Percentiles rank a stretch among this genome's conserved stretches.
phyloP scores from a whole-genome alignment of 768 basidiomycete species.

The Astraeus odoratus region DNA sequence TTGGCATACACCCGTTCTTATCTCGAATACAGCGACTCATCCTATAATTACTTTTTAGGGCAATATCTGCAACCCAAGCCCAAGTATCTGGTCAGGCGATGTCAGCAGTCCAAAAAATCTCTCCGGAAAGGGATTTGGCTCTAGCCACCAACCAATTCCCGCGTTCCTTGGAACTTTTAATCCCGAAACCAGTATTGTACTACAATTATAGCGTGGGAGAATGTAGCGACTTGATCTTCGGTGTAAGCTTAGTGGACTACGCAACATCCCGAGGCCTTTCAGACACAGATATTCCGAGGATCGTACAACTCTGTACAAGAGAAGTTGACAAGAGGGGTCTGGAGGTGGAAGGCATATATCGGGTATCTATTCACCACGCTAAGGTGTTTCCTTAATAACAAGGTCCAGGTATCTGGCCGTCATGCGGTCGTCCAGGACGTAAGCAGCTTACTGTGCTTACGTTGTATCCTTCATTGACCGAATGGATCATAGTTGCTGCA shows the following conservation, averaged over 20 bases:
- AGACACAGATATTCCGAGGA: constrained; percentile 74
- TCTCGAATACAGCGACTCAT: background rate
- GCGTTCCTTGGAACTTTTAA: constrained; percentile 54
- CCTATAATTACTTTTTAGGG: constrained; percentile 36
- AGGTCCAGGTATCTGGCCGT: constrained; percentile 66
- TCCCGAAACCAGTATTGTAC: constrained; percentile 69
- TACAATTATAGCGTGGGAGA: constrained; percentile 75
- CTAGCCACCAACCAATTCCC: constrained; percentile 50
- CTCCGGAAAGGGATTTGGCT: constrained; percentile 61
- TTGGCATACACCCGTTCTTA: constrained; percentile 8
- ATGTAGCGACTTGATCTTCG: constrained; percentile 86
- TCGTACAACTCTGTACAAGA: constrained; percentile 71
- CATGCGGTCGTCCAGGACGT: constrained; percentile 83
- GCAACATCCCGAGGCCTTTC: constrained; percentile 69
- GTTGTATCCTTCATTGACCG: constrained; percentile 2
- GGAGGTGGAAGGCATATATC: constrained; percentile 75
- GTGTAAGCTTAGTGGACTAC: constrained; percentile 82
- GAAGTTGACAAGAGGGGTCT: constrained; percentile 79
- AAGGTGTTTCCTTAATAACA: constrained; percentile 2
- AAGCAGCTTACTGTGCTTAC: constrained; percentile 13
- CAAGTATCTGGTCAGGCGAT: constrained; percentile 65
- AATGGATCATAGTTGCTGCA: constrained; percentile 57
- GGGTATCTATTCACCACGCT: constrained; percentile 32
- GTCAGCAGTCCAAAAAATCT: constrained; percentile 56
- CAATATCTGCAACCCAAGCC: constrained; percentile 69